A percentile compares a stretch with the other conserved stretches of the same genome.
Evolutionary conservation across 768 basidiomycete genomes (phyloP).

Genomic region (Mycena sanguinolenta): DNA sequence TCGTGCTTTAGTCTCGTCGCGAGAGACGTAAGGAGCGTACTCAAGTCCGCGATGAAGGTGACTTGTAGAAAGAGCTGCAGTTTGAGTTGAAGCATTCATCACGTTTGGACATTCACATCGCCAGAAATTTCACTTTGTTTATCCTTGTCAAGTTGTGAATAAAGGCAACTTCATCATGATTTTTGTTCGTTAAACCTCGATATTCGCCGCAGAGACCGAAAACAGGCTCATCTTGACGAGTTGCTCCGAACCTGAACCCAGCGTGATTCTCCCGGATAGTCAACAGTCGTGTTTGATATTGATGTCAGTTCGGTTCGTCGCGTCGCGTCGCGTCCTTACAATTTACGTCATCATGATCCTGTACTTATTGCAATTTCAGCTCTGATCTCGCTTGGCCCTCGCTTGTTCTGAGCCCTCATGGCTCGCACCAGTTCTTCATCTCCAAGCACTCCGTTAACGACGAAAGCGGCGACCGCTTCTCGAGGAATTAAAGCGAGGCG

Average conservation of each 20-base stretch:
- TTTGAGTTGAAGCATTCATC: too few relatives aligned
- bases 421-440: slow-evolving; percentile 4
- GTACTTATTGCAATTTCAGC: too few relatives aligned
- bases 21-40: background rate
- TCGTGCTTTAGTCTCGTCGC: background rate
- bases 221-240: too few relatives aligned
- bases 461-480: background rate
- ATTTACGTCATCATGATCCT: too few relatives aligned
- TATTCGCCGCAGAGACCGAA: too few relatives aligned
- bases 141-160: too few relatives aligned
- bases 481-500: slow-evolving; percentile 1
- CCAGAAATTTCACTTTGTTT: background rate
- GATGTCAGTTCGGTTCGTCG: background rate
- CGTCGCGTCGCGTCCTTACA: slow-evolving; percentile 3
- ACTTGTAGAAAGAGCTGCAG: background rate
- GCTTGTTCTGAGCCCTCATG: background rate
- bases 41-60: background rate
- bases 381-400: background rate
- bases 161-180: too few relatives aligned
- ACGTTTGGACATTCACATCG: background rate
- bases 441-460: background rate
- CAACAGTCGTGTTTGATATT: too few relatives aligned
- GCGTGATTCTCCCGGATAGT: too few relatives aligned
- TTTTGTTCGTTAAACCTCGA: too few relatives aligned
- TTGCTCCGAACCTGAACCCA: too few relatives aligned